phyloP scores from a whole-genome alignment of 257 asterid species.

The Coffea canephora region DNA sequence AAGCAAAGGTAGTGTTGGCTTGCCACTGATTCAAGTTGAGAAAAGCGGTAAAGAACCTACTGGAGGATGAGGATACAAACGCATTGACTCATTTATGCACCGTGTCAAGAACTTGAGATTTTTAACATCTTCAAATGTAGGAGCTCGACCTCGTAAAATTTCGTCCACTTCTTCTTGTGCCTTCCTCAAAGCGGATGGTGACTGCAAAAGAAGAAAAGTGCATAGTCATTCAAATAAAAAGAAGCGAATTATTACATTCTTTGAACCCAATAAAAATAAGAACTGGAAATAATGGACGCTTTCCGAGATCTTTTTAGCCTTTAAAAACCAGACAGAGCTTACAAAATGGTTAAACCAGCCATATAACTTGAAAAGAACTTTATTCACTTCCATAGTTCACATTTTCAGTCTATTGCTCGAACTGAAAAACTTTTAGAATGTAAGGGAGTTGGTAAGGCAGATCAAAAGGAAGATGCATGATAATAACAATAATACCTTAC shows the following conservation, averaged over 20 bases:
- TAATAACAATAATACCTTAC: slow-evolving; percentile 59
- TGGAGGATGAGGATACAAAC: slow-evolving; percentile 97
- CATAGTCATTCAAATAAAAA: neutral
- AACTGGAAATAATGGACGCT: neutral
- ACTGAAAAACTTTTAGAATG: neutral
- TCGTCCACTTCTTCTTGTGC: slow-evolving; percentile 90
- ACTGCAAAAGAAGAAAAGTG: slow-evolving; percentile 36
- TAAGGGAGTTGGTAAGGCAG: slow-evolving; percentile 6
- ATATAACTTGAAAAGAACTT: too few species aligned
- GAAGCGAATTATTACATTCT: neutral
- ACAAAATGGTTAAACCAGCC: neutral
- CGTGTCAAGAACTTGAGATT: slow-evolving; percentile 82
- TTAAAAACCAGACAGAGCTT: neutral
- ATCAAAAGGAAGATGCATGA: neutral
- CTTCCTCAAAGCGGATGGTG: slow-evolving; percentile 60
- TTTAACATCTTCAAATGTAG: slow-evolving; percentile 76
- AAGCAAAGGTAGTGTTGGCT: neutral
- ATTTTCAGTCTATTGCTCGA: neutral
- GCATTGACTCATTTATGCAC: slow-evolving; percentile 88
- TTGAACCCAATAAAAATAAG: neutral
- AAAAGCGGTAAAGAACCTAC: slow-evolving; percentile 41
- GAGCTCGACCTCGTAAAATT: slow-evolving; percentile 75
- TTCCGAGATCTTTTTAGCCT: too few species aligned
- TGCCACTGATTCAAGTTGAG: neutral
- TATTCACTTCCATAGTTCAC: neutral